These are phyloP conservation scores for Venturia nashicola DNA, from an alignment of 2,329 filamentous ascomycete genomes.

Conservation along the genomic window DNA sequence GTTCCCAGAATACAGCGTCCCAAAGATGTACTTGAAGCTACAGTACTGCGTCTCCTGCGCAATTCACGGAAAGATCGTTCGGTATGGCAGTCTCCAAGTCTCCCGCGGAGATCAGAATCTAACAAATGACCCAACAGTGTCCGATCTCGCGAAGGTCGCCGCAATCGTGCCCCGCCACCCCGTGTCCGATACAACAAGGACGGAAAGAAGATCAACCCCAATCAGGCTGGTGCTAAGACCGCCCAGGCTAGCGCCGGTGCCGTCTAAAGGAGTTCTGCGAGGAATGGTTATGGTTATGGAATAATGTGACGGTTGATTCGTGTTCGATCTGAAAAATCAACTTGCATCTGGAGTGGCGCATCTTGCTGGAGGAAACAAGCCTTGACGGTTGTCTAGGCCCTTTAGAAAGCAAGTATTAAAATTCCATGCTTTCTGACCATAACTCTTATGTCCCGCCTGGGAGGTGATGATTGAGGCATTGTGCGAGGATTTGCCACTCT, in stretches of 20 bases:
- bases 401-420: not conserved
- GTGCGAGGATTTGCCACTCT: not conserved
- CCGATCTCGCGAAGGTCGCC: conserved; percentile 89
- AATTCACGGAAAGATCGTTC: conserved; percentile 99
- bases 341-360: not conserved
- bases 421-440: not conserved
- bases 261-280: not conserved
- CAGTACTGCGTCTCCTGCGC: conserved; percentile 99
- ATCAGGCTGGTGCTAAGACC: conserved; percentile 57
- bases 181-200: conserved; percentile 99
- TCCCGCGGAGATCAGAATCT: not conserved
- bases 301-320: not conserved
- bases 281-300: not conserved
- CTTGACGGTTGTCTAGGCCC: not conserved
- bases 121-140: conserved; percentile 51
- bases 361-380: not conserved
- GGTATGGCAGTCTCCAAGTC: conserved; percentile 52
- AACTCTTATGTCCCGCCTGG: not conserved
- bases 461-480: not conserved
- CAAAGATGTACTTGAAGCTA: conserved; percentile 99
- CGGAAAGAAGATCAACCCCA: conserved; percentile 97
- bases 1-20: conserved; percentile 97
- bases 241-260: conserved; percentile 22
- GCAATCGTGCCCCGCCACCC: conserved; percentile 96
- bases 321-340: not conserved